Conservation (phyloP, 208 protist genomes). For the Crithidia bombi region DNA sequence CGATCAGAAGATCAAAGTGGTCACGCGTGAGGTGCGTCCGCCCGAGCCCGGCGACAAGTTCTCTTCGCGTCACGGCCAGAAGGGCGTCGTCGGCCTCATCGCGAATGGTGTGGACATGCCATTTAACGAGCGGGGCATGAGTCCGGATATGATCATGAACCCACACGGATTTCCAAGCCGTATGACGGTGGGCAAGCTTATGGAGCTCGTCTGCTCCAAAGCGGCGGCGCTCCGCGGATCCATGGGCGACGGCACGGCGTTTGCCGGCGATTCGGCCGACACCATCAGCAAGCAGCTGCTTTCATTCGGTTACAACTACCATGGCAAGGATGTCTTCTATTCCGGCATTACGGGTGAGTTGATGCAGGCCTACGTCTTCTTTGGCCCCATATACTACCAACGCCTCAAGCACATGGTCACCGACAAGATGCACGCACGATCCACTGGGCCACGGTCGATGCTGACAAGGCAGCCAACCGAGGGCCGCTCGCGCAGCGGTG, state of each 20-base stretch:
- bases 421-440: slow-evolving; percentile 99
- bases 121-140: slow-evolving; percentile 97
- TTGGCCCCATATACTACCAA: slow-evolving; percentile 99
- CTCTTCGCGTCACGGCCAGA: slow-evolving; percentile 99
- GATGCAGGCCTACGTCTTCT: slow-evolving; percentile 98
- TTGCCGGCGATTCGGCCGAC: slow-evolving; percentile 95
- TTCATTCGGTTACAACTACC: slow-evolving; percentile 96
- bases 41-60: slow-evolving; percentile 99
- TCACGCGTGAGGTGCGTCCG: slow-evolving; percentile 91
- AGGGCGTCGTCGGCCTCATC: slow-evolving; percentile 99
- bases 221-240: slow-evolving; percentile 90
- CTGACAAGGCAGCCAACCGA: slow-evolving; percentile 99
- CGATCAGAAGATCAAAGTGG: slow-evolving; percentile 95
- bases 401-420: slow-evolving; percentile 99
- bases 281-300: slow-evolving; percentile 90
- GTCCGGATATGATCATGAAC: slow-evolving; percentile 99
- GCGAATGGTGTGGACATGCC: slow-evolving; percentile 99
- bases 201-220: slow-evolving; percentile 99
- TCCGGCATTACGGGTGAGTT: slow-evolving; percentile 98
- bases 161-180: slow-evolving; percentile 99
- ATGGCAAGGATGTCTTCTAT: slow-evolving; percentile 98
- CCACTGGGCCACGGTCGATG: slow-evolving; percentile 92
- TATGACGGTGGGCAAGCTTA: slow-evolving; percentile 99
- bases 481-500: slow-evolving; percentile 97
- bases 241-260: slow-evolving; percentile 97